Conservation (phyloP, 768 basidiomycete species). For the Cystofilobasidium capitatum region DNA sequence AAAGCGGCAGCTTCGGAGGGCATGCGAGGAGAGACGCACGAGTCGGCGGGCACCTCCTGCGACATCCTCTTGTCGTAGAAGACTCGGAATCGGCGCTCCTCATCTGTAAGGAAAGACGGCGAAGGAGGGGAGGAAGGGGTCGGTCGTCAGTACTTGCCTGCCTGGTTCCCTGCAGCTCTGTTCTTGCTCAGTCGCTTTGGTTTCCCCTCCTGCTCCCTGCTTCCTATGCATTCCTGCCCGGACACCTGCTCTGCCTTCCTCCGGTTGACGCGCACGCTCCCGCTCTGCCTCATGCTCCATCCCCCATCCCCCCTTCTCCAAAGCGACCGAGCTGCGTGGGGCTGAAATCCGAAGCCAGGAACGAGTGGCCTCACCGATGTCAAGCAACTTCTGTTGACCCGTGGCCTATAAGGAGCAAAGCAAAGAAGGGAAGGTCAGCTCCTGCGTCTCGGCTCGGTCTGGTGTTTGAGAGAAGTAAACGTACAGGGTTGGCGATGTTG, state of each 20-base stretch:
- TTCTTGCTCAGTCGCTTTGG: not conserved
- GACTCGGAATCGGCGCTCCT: slow-evolving; percentile 39
- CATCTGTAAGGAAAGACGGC: slow-evolving; percentile 7
- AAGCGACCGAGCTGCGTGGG: not conserved
- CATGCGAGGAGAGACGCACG: slow-evolving; percentile 33
- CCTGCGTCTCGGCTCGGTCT: no score
- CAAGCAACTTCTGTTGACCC: slow-evolving; percentile 91
- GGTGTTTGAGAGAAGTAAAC: slow-evolving; percentile 36
- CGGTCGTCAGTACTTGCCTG: slow-evolving; percentile 25
- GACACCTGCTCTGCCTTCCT: no score
- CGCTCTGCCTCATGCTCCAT: not conserved
- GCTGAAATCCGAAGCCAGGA: not conserved
- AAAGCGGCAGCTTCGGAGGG: not conserved
- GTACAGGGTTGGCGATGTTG: slow-evolving; percentile 76
- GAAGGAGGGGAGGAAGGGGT: not conserved
- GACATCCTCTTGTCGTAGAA: slow-evolving; percentile 97
- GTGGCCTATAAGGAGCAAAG: slow-evolving; percentile 50
- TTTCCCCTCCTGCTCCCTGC: not conserved
- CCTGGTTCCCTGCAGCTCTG: slow-evolving; percentile 73
- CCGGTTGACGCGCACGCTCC: no score
- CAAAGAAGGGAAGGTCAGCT: not conserved
- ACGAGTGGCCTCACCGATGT: slow-evolving; percentile 47
- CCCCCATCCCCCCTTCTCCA: not conserved
- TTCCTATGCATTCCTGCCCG: no score
- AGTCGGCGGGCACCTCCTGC: slow-evolving; percentile 84